Percentiles rank a stretch among this genome's conserved stretches.
Evolutionary conservation across 139 green algal genomes (phyloP).

Genomic region (Auxenochlorella pyrenoidosa): DNA sequence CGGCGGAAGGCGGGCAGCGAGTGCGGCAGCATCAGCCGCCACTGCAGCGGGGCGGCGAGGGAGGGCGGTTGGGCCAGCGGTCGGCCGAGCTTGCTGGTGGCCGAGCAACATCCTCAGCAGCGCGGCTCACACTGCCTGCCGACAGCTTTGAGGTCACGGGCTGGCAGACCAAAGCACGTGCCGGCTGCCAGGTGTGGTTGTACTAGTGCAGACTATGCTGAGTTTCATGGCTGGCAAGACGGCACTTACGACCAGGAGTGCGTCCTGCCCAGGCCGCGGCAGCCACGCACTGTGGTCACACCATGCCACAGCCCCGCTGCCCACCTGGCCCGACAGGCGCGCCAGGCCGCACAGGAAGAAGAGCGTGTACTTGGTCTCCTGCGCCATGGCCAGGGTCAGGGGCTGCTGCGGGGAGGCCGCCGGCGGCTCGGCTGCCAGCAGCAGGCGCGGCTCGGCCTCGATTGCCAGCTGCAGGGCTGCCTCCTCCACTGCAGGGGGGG

Average conservation of each 20-base stretch:
- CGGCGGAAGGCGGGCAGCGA: slow-evolving; percentile 32
- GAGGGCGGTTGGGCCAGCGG: no score
- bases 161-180: neutral
- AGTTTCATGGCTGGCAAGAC: no score
- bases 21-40: slow-evolving; percentile 41
- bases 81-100: neutral
- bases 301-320: no score
- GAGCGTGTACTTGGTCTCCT: slow-evolving; percentile 39
- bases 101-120: neutral
- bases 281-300: no score
- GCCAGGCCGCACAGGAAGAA: slow-evolving; percentile 48
- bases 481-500: slow-evolving; percentile 16
- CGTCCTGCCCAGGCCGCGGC: no score
- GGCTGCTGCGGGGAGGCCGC: slow-evolving; percentile 41
- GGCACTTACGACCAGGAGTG: no score
- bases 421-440: slow-evolving; percentile 49
- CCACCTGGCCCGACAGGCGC: slow-evolving; percentile 23
- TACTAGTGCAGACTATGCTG: no score
- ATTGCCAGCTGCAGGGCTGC: slow-evolving; percentile 38
- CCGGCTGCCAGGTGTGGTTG: no score
- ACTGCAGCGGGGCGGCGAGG: slow-evolving; percentile 9
- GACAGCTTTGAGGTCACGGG: neutral
- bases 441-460: slow-evolving; percentile 38
- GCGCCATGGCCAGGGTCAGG: slow-evolving; percentile 49
- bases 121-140: neutral